Conservation (phyloP, 1,284 basidiomycete genomes). For the Fistulina hepatica region DNA sequence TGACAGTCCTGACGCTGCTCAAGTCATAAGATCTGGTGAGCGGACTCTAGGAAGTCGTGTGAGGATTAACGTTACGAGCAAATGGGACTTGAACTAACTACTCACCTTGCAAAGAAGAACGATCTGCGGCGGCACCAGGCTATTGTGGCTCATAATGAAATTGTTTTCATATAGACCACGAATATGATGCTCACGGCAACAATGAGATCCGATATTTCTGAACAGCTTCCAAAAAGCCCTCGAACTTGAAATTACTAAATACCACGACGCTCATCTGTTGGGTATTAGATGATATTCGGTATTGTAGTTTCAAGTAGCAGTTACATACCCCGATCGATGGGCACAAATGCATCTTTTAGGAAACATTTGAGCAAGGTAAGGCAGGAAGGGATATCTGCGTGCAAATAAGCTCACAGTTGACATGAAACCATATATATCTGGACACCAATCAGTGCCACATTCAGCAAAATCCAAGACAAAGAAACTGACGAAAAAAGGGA, state of each 20-base stretch:
- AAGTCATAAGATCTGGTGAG: too few relatives aligned
- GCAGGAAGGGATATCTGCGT: background rate
- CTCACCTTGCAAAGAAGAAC: constrained; percentile 37
- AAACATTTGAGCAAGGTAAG: background rate
- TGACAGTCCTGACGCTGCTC: constrained; percentile 30
- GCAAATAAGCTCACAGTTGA: too few relatives aligned
- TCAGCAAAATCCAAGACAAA: background rate
- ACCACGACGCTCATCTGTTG: constrained; percentile 31
- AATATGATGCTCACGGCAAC: constrained; percentile 29
- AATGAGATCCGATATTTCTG: constrained; percentile 27
- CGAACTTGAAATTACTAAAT: constrained; percentile 34
- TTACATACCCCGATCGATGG: constrained; percentile 33
- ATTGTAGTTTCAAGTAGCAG: too few relatives aligned
- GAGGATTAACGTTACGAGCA: constrained; percentile 19
- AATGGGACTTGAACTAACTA: background rate
- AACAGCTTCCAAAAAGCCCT: constrained; percentile 28
- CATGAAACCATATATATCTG: constrained; percentile 38
- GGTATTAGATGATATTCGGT: constrained; percentile 13
- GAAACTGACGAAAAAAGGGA: too few relatives aligned
- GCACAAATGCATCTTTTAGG: constrained; percentile 30
- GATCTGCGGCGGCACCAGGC: constrained; percentile 37
- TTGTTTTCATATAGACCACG: background rate
- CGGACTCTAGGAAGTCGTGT: constrained; percentile 26
- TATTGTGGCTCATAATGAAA: too few relatives aligned
- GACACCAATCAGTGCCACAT: too few relatives aligned